Conservation (phyloP, 495 filamentous ascomycete genomes). For the Podospora comata region DNA sequence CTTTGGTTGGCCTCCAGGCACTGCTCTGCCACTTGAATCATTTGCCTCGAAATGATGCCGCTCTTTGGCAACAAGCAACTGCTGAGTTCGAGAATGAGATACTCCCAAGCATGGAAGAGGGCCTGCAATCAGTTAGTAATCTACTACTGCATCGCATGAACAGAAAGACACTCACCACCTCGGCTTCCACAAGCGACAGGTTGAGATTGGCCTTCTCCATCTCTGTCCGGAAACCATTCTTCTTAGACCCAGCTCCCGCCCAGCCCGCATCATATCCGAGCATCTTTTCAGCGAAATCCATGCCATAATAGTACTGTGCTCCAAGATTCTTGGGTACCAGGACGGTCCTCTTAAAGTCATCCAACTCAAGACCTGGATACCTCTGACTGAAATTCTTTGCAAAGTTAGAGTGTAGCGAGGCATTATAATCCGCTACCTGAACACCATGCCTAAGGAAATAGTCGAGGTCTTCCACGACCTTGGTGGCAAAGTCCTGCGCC, state of each 20-base stretch:
- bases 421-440: constrained; percentile 71
- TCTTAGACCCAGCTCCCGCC: constrained; percentile 57
- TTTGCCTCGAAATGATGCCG: constrained; percentile 58
- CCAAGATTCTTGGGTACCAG: constrained; percentile 63
- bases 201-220: constrained; percentile 85
- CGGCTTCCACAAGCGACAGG: constrained; percentile 83
- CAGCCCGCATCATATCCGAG: constrained; percentile 75
- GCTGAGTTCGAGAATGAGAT: constrained; percentile 79
- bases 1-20: constrained; percentile 70
- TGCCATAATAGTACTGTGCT: constrained; percentile 73
- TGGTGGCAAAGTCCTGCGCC: constrained; percentile 57
- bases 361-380: constrained; percentile 65
- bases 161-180: constrained; percentile 62
- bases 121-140: constrained; percentile 48
- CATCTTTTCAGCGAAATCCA: constrained; percentile 67
- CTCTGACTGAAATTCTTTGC: constrained; percentile 77
- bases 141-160: background rate
- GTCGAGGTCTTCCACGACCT: constrained; percentile 66
- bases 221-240: constrained; percentile 73
- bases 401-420: constrained; percentile 78
- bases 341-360: constrained; percentile 72
- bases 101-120: constrained; percentile 85
- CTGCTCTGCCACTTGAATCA: constrained; percentile 62
- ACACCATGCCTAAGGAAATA: constrained; percentile 76
- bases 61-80: constrained; percentile 59